Evolutionary conservation across 108 stramenopile species (phyloP), one percentile per base, ranked within the genome.

Genomic region (Cyclotella kingstonii): DNA sequence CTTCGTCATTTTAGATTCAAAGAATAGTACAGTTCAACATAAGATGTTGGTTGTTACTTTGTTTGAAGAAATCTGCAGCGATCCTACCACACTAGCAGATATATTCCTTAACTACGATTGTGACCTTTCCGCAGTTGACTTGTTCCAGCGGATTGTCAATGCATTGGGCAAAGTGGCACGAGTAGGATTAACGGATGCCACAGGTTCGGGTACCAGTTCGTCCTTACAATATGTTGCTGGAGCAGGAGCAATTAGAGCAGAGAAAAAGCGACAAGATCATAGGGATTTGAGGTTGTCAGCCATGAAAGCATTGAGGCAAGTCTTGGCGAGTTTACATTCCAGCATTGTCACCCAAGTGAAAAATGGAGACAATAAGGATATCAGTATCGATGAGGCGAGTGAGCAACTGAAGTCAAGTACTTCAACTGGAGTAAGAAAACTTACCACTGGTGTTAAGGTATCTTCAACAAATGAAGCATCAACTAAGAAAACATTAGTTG

Each of bases 61-160:
- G 15, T 95, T 99, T 61, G 79, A 83, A 40, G 80, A 90, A 44
- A 91, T 99, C 27, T 95, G 94, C 69, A 70, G 68, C 21, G 96
- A 98, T 78, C 78, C 91, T 3, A 66, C 71, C 17, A 87, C 92
- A 0, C 70, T 97, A 41, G 90, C 96, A 0, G 97, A 98, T 63
- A 84, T 99, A 39, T 99, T 99, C 73, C 71, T 98, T 33, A 99
- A 97, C 73, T 99, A 98, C 73, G 98, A 99, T 87, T 98, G 97
- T 61, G 97, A 99, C 63, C 61, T 96, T 22, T 83, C 83, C 52
- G 93, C 96, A 10, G 84, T 94, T 10, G 94, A 97, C 75, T 54
- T 98, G 35, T 98, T 95, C 77, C 82, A 86, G 53, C 85, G 94
- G 15, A 96, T 99, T 54, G 95, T 98, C 45, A 74, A 81, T 60